phyloP scores from a whole-genome alignment of 208 protist species.

The Naegleria lovaniensis region DNA sequence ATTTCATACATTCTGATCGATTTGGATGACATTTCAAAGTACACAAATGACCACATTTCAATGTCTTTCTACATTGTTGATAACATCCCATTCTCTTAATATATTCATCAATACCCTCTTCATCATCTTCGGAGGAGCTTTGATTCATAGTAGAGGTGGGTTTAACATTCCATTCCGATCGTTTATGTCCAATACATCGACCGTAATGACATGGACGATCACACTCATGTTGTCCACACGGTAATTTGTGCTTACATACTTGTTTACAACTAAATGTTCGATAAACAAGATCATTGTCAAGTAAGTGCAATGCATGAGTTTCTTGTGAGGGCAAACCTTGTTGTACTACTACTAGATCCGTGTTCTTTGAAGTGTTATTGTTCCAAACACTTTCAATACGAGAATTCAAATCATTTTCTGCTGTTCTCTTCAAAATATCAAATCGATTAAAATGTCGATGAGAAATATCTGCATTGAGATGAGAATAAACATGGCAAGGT shows the following conservation, averaged over 20 bases:
- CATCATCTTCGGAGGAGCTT: neutral
- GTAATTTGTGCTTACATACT: neutral
- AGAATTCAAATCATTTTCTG: too few relatives aligned
- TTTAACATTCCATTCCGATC: neutral
- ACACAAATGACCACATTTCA: slow-evolving; percentile 9
- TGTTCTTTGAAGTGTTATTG: too few relatives aligned
- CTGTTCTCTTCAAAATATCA: too few relatives aligned
- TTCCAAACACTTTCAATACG: too few relatives aligned
- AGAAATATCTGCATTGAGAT: neutral
- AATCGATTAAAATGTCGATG: neutral
- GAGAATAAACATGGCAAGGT: neutral
- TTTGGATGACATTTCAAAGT: neutral
- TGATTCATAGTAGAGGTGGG: neutral
- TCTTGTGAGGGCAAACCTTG: too few relatives aligned
- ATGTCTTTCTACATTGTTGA: neutral
- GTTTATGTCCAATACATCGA: slow-evolving; percentile 3
- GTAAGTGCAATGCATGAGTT: too few relatives aligned
- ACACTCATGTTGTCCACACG: slow-evolving; percentile 1
- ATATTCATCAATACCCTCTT: neutral
- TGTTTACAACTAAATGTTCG: neutral
- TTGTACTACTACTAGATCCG: too few relatives aligned
- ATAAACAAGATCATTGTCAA: neutral
- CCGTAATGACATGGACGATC: neutral
- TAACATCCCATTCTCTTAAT: neutral
- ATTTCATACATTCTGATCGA: neutral